phyloP scores from a whole-genome alignment of 1,139 yeast species.

The Saccharomycopsis hybrid region DNA sequence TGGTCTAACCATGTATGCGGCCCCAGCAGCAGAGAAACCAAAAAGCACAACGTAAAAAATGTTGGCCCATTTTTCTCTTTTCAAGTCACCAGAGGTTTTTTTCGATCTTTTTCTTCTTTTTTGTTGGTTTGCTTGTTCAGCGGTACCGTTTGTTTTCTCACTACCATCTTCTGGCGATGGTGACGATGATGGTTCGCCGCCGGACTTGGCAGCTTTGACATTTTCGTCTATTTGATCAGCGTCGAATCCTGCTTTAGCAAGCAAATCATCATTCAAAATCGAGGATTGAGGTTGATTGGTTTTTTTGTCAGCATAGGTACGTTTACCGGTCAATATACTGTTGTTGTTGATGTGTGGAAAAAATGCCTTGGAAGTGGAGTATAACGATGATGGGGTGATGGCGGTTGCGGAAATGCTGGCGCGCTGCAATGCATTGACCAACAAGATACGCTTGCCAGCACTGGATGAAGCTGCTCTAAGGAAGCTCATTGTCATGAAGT shows the following conservation, averaged over 20 bases:
- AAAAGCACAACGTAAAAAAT: slow-evolving; percentile 58
- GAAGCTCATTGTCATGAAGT: neutral
- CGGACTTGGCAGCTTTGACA: slow-evolving; percentile 14
- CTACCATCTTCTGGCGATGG: slow-evolving; percentile 24
- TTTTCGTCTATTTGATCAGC: slow-evolving; percentile 29
- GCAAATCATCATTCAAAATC: slow-evolving; percentile 75
- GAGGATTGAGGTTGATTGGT: slow-evolving; percentile 38
- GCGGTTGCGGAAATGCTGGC: too few relatives aligned
- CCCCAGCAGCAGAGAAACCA: slow-evolving; percentile 56
- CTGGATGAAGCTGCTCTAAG: neutral
- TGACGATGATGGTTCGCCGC: neutral
- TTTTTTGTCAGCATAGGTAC: slow-evolving; percentile 28
- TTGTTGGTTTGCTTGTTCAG: slow-evolving; percentile 26
- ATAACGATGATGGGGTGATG: too few relatives aligned
- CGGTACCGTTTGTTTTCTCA: slow-evolving; percentile 12
- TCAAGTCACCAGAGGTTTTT: slow-evolving; percentile 62
- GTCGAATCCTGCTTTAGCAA: slow-evolving; percentile 80
- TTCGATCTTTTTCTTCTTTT: slow-evolving; percentile 43
- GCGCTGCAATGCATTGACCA: too few relatives aligned
- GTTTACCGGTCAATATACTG: neutral
- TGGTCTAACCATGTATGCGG: slow-evolving; percentile 73
- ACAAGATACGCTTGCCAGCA: too few relatives aligned
- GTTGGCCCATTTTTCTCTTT: slow-evolving; percentile 62
- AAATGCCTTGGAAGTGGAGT: too few relatives aligned
- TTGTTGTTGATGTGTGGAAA: too few relatives aligned